phyloP scores from a whole-genome alignment of 768 basidiomycete genomes.

The Boletus pseudopeckii region DNA sequence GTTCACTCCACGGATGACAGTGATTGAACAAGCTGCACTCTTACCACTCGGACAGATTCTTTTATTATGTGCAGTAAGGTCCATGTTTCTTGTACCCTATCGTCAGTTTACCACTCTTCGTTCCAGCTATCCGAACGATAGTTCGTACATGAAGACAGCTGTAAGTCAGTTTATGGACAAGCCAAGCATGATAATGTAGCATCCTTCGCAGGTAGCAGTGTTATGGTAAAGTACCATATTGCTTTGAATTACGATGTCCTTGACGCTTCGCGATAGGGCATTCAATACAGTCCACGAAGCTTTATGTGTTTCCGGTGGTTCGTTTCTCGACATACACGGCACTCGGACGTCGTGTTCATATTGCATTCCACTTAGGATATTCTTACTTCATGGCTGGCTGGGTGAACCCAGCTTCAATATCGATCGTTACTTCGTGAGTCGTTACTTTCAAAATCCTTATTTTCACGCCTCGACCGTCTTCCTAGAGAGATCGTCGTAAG shows the following conservation, averaged over 20 bases:
- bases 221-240: slow-evolving; percentile 3
- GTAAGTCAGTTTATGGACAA: slow-evolving; percentile 1
- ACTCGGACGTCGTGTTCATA: background rate
- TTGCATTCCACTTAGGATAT: background rate
- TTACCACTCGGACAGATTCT: slow-evolving; percentile 1
- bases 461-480: background rate
- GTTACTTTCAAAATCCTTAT: background rate
- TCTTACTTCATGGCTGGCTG: slow-evolving; percentile 3
- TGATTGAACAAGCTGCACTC: background rate
- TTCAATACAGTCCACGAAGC: slow-evolving; percentile 13
- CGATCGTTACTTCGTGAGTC: background rate
- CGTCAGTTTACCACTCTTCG: background rate
- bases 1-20: background rate
- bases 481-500: slow-evolving; percentile 2
- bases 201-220: slow-evolving; percentile 2
- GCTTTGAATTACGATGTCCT: too few species aligned
- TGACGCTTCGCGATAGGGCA: background rate
- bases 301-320: slow-evolving; percentile 6
- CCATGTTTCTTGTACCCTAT: too few species aligned
- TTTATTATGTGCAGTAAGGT: slow-evolving; percentile 9
- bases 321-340: background rate
- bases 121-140: slow-evolving; percentile 10
- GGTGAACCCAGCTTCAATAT: background rate
- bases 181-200: background rate
- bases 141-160: background rate